Conservation (phyloP, 177 flowering plant genomes). For the Vitis hybrid region DNA sequence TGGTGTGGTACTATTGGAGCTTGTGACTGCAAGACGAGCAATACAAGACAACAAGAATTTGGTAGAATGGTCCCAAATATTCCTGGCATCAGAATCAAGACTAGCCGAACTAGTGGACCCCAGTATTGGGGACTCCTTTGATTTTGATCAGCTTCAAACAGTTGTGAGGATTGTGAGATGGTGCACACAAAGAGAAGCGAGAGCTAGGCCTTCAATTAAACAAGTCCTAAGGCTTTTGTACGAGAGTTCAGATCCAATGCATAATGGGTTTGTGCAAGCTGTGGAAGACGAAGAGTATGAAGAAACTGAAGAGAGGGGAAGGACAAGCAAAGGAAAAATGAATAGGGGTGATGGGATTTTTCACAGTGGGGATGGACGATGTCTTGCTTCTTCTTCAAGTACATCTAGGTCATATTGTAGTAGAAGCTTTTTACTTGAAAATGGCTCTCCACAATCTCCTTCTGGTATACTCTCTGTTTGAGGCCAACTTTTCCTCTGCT, state of each 20-base stretch:
- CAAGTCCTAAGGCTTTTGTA: constrained; percentile 86
- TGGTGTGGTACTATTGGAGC: constrained; percentile 84
- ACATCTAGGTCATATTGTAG: constrained; percentile 93
- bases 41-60: constrained; percentile 81
- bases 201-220: constrained; percentile 84
- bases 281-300: constrained; percentile 69
- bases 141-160: constrained; percentile 77
- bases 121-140: constrained; percentile 50
- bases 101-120: constrained; percentile 77
- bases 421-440: constrained; percentile 88
- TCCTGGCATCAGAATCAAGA: constrained; percentile 55
- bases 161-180: constrained; percentile 62
- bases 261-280: constrained; percentile 59
- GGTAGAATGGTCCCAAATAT: constrained; percentile 79
- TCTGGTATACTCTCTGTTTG: constrained; percentile 38
- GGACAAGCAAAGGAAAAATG: constrained; percentile 49
- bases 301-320: constrained; percentile 43
- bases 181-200: constrained; percentile 93
- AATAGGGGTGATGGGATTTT: constrained; percentile 48
- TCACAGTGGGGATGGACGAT: constrained; percentile 76
- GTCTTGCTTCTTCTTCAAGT: constrained; percentile 87
- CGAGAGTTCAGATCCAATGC: constrained; percentile 78
- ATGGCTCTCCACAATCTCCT: constrained; percentile 82
- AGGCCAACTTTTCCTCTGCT: constrained; percentile 8
- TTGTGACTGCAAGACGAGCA: constrained; percentile 72